Evolutionary conservation across 129 eudicot species (phyloP), one percentile per base, ranked within the genome.

Genomic region (Arctium lappa): DNA sequence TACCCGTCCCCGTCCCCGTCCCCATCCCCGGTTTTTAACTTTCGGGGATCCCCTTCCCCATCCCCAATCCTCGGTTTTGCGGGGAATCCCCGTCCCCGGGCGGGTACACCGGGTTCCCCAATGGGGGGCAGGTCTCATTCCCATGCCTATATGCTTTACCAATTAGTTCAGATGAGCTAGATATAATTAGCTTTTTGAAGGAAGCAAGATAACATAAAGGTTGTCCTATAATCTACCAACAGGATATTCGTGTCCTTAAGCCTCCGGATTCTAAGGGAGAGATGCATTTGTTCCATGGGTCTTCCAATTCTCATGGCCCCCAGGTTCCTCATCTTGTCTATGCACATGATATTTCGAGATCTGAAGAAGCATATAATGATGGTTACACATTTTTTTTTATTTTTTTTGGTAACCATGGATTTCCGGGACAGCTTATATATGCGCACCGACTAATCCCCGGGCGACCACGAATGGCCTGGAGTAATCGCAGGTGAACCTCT

Each of bases 211-310:
- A 78, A 79, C 79, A 85, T 50, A 81, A 92, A 48, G 98, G 93
- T 29, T 85, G 87, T 69, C 92, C 95, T 27, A 38, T 92, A 75
- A 89, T 86, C 60, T 90, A 90, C 86, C 86, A 89, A 79, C 97
- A 94, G 65, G 98, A 94, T 86, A 86, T 94, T 73, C 93, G 98
- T 40, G 92, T 94, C 8, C 44, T 94, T 66, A 92, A 91, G 86
- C 86, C 97, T 66, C 81, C 74, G 73, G 73, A 77, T 33, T 73
- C 81, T 27, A 77, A 69, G 38, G 31, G 31, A 69, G 97, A 94
- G 86, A 50, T 77, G 32, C 98, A 94, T 80, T 90, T 86, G 74
- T 91, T 91, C 78, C 81, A 72, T 13, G 80, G 76, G 18, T 62
- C 33, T 78, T 32, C 83, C 30, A 76, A 27, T 10, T 78, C 81